phyloP scores from a whole-genome alignment of 192 early-diverging fungal species.

The Physocladia obscura region DNA sequence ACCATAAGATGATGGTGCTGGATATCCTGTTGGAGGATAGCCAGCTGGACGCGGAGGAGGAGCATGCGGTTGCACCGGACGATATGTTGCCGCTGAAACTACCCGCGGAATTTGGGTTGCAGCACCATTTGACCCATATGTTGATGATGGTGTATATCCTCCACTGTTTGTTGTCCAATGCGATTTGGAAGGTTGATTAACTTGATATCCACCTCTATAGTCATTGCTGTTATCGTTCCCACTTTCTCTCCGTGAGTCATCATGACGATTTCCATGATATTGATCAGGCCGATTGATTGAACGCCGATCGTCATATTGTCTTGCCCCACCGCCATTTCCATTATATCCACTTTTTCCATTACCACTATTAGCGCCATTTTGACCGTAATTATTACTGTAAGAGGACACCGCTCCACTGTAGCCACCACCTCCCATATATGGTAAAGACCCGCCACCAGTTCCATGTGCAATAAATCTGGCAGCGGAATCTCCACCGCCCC shows the following conservation, averaged over 20 bases:
- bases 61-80: background rate
- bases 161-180: background rate
- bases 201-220: background rate
- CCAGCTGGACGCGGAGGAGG: slow-evolving; percentile 9
- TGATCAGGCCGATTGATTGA: background rate
- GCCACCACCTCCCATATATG: slow-evolving; percentile 27
- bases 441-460: background rate
- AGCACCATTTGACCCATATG: background rate
- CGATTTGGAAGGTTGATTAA: background rate
- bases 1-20: background rate
- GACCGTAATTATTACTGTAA: background rate
- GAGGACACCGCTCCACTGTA: slow-evolving; percentile 21
- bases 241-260: background rate
- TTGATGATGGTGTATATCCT: background rate
- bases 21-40: background rate
- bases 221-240: background rate
- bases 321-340: slow-evolving; percentile 5
- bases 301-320: background rate
- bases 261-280: background rate
- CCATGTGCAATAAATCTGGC: slow-evolving; percentile 28
- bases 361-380: slow-evolving; percentile 13
- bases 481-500: slow-evolving; percentile 17
- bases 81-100: background rate
- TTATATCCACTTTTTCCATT: background rate
- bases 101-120: background rate